Base-by-base conservation (phyloP, 192 early-diverging fungal genomes). In the Ambispora gerdemannii region DNA sequence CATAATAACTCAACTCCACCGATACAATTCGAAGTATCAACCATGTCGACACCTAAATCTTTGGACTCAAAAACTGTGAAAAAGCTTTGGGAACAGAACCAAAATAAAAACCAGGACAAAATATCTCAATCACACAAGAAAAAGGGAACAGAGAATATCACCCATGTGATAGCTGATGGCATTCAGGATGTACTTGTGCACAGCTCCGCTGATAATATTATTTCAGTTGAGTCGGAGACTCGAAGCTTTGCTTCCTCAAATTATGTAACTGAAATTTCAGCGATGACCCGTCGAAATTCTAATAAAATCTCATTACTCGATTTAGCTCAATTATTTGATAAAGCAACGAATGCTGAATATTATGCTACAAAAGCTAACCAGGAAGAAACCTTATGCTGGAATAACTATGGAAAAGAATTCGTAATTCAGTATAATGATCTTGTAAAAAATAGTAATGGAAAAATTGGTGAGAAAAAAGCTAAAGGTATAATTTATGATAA, bases 91-190 rank as follows among this genome's bases (percentile, higher is more conserved):
- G 19, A 50, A 50, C 64, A 65, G 50, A 50, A 27, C 3, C 53
- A 58, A 58, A 58, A 20, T 58, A 66, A 66, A 66, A 66, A 27
- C 47, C 64, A 50, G 49, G 47, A 61, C 35, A 38, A 63, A 63
- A 50, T 20, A 50, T 50, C 50, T 20, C 50, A 50, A 50, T 63
- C 62, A 17, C 62, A 63, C 62, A 63, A 63, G 62, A 63, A 63
- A 63, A 63, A 63, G 32, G 62, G 62, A 63, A 63, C 62, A 8
- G 62, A 63, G 62, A 63, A n/a, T n/a, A n/a, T n/a, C n/a, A n/a
- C n/a, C n/a, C n/a, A n/a, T n/a, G n/a, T n/a, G n/a, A n/a, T n/a
- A n/a, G n/a, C n/a, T n/a, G n/a, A n/a, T n/a, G n/a, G n/a, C n/a
- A n/a, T n/a, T n/a, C n/a, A n/a, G n/a, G n/a, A n/a, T n/a, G n/a